A percentile compares a stretch with the other conserved stretches of the same genome.
These are phyloP conservation scores for Cutaneotrichosporon cavernicola DNA, from an alignment of 1,284 basidiomycete genomes.

Conservation along the genomic window DNA sequence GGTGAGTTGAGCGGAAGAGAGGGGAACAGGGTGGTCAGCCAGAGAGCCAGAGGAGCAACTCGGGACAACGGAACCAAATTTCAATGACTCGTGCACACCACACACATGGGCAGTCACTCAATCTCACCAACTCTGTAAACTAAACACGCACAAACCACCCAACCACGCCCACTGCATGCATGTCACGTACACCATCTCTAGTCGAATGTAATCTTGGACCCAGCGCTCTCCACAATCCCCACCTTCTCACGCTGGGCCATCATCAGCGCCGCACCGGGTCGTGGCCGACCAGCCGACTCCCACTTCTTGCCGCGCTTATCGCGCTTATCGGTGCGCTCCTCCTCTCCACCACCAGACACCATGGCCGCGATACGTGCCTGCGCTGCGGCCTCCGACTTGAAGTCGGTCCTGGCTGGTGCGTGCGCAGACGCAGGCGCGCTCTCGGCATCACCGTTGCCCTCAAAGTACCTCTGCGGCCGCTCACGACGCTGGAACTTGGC, in stretches of 20 bases:
- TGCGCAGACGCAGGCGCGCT: background rate
- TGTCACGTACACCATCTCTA: conserved; percentile 22
- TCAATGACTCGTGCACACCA: background rate
- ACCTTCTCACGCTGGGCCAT: conserved; percentile 80
- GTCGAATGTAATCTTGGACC: conserved; percentile 79
- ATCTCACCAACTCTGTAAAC: no score
- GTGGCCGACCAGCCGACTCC: conserved; percentile 59
- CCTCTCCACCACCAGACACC: conserved; percentile 17
- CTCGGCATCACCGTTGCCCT: conserved; percentile 12
- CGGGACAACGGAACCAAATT: conserved; percentile 3
- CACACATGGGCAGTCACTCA: background rate
- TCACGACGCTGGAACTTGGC: conserved; percentile 11
- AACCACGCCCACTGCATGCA: conserved; percentile 1
- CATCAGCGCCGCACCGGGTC: conserved; percentile 87
- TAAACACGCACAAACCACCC: no score
- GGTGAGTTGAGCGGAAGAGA: background rate
- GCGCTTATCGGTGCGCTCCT: conserved; percentile 23
- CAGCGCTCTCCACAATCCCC: conserved; percentile 69
- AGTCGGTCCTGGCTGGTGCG: conserved; percentile 12
- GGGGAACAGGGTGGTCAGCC: background rate
- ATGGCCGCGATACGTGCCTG: conserved; percentile 23
- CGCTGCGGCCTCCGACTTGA: conserved; percentile 19
- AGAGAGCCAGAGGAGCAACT: background rate
- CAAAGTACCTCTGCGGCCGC: conserved; percentile 21
- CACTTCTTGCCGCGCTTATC: conserved; percentile 50